Conservation (phyloP, 1,139 yeast genomes). For the Kodamaea alishanica region DNA sequence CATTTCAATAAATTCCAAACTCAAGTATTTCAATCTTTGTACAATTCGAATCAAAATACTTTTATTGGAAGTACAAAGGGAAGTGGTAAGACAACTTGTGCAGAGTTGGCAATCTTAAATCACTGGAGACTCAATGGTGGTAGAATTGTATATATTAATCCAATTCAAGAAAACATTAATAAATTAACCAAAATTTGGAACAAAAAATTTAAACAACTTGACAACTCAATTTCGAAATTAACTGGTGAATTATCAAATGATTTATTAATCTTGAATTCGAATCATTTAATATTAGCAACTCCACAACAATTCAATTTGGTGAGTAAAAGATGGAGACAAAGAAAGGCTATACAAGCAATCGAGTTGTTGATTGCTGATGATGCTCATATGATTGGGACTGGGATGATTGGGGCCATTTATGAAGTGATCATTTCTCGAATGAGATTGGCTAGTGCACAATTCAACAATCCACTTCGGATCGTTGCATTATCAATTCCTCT, state of each 20-base stretch:
- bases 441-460: slow-evolving; percentile 63
- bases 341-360: slow-evolving; percentile 65
- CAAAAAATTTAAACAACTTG: slow-evolving; percentile 39
- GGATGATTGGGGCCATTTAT: slow-evolving; percentile 53
- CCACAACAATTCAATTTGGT: slow-evolving; percentile 72
- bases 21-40: slow-evolving; percentile 61
- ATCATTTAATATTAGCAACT: slow-evolving; percentile 72
- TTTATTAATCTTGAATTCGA: slow-evolving; percentile 48
- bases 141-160: slow-evolving; percentile 65
- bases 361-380: slow-evolving; percentile 74
- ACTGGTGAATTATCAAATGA: slow-evolving; percentile 61
- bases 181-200: slow-evolving; percentile 48
- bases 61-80: slow-evolving; percentile 75
- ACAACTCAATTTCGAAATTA: slow-evolving; percentile 46
- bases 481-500: slow-evolving; percentile 67
- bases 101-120: slow-evolving; percentile 67
- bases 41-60: slow-evolving; percentile 53
- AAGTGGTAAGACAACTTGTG: slow-evolving; percentile 68
- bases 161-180: slow-evolving; percentile 56
- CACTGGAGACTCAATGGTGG: slow-evolving; percentile 62
- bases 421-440: slow-evolving; percentile 71
- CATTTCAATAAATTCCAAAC: slow-evolving; percentile 71
- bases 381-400: slow-evolving; percentile 64
- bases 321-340: slow-evolving; percentile 78
- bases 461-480: slow-evolving; percentile 53